These are phyloP conservation scores for Lodderomyces beijingensis DNA, from an alignment of 1,139 yeast genomes.

Conservation along the genomic window DNA sequence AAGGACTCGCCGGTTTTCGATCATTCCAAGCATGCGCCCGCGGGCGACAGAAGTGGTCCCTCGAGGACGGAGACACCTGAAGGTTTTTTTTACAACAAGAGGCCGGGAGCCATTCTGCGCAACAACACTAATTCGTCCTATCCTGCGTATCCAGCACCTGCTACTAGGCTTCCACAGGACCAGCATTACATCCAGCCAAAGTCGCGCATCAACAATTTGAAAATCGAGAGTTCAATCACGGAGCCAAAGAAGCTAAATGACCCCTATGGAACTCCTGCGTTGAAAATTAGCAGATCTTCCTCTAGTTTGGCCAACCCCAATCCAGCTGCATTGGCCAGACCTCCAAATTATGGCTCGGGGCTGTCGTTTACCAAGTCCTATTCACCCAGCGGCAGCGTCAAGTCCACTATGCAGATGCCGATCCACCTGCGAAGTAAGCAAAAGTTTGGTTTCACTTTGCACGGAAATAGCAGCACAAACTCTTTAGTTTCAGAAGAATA, in stretches of 20 bases:
- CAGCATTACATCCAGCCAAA: constrained; percentile 42
- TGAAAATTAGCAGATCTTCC: constrained; percentile 37
- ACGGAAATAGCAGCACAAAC: constrained; percentile 26
- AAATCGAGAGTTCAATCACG: constrained; percentile 34
- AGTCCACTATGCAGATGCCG: not conserved
- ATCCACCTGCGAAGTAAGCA: not conserved
- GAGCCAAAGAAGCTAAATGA: constrained; percentile 30
- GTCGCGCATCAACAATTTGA: constrained; percentile 23
- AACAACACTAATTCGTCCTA: constrained; percentile 1
- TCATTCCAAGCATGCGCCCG: constrained; percentile 7
- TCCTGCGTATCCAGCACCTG: constrained; percentile 3
- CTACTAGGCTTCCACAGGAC: constrained; percentile 2
- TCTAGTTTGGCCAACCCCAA: constrained; percentile 12
- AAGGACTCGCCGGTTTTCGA: constrained; percentile 13
- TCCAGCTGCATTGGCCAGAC: constrained; percentile 17
- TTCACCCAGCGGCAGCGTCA: not conserved
- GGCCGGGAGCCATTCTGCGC: constrained; percentile 3
- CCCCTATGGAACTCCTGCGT: constrained; percentile 35
- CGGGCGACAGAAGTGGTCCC: constrained; percentile 1
- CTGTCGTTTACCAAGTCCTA: constrained; percentile 16
- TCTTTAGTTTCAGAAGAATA: constrained; percentile 27
- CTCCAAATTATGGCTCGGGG: constrained; percentile 15
- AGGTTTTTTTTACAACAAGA: constrained; percentile 24
- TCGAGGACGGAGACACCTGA: constrained; percentile 19
- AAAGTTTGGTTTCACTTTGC: constrained; percentile 20